Evolutionary conservation across 495 filamentous ascomycete genomes (phyloP), one percentile per base, ranked within the genome.

Genomic region (Annulohypoxylon bovei): DNA sequence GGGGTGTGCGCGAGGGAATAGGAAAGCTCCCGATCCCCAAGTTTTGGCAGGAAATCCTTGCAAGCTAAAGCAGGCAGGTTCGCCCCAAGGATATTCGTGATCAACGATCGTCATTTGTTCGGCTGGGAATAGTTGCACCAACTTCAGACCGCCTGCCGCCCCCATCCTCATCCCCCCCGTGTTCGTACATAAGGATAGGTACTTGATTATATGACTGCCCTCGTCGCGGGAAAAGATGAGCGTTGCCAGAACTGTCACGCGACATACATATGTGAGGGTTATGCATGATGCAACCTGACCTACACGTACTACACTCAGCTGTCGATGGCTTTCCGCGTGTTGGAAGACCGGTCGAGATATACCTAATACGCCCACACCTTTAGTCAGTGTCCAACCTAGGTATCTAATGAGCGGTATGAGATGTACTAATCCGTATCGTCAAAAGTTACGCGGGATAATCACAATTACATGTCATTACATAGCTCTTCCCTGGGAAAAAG

Each of bases 201-300:
- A 49, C 44, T 49, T 49, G 7, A 49, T 6, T 49, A 59, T 35
- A 61, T 55, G 47, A 60, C 5, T n/a, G 11, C 30, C 11, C 57
- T 66, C 54, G 35, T n/a, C 61, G 49, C 54, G 12, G 67, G 54
- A 22, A 68, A 57, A 65, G 65, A 56, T 52, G 70, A 55, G 64
- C 64, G 64, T 65, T 61, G 44, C 60, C 47, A 42, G 60, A 68
- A 68, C 28, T 65, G 70, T 72, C 70, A 72, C 70, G 70, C 70
- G 70, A 72, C 70, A 68, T 64, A 54, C 40, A 46, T 69, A 59
- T 68, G 65, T 65, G 70, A 72, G 65, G 60, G 55, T 65, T 49
- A 72, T 68, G 70, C 70, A 68, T 68, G 60, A 68, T 72, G 70
- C 60, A 68, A 72, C 70, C 59, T 72, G 32, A 72, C 70, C 52